phyloP scores from a whole-genome alignment of 129 eudicot genomes.

The Arctium minus region DNA sequence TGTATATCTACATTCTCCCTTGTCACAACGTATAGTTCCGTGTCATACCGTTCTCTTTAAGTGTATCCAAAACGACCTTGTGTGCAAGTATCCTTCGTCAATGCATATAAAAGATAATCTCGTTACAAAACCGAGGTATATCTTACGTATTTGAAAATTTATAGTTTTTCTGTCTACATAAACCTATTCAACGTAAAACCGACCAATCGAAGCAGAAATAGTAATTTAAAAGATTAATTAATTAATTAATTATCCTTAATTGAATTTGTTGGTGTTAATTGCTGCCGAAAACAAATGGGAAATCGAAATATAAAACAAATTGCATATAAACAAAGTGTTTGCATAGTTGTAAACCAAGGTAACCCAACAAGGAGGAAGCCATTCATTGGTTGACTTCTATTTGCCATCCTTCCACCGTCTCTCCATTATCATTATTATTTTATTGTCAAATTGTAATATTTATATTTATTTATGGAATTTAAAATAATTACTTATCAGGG shows the following conservation, averaged over 20 bases:
- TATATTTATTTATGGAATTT: neutral
- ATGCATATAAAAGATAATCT: neutral
- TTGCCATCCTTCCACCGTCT: constrained; percentile 16
- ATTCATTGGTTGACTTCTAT: constrained; percentile 18
- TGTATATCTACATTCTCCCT: neutral
- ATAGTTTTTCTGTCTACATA: neutral
- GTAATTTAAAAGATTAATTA: neutral
- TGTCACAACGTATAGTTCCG: neutral
- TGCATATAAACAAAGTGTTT: neutral
- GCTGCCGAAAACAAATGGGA: constrained; percentile 4
- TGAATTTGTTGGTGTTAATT: neutral
- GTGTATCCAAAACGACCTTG: constrained; percentile 3
- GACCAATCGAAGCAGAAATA: constrained; percentile 17
- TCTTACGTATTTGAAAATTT: neutral
- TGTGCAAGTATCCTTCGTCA: constrained; percentile 5
- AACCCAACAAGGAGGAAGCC: constrained; percentile 20
- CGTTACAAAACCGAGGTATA: constrained; percentile 16
- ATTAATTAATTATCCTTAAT: neutral
- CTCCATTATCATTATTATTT: constrained; percentile 3
- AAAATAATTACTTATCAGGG: neutral
- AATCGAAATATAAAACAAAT: neutral
- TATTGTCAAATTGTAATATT: neutral
- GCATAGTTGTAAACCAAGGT: constrained; percentile 26
- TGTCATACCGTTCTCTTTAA: neutral
- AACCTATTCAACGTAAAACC: constrained; percentile 12